A percentile compares a stretch with the other conserved stretches of the same genome.
phyloP scores from a whole-genome alignment of 202 grass and related monocot species.

The Zoysia matrella region DNA sequence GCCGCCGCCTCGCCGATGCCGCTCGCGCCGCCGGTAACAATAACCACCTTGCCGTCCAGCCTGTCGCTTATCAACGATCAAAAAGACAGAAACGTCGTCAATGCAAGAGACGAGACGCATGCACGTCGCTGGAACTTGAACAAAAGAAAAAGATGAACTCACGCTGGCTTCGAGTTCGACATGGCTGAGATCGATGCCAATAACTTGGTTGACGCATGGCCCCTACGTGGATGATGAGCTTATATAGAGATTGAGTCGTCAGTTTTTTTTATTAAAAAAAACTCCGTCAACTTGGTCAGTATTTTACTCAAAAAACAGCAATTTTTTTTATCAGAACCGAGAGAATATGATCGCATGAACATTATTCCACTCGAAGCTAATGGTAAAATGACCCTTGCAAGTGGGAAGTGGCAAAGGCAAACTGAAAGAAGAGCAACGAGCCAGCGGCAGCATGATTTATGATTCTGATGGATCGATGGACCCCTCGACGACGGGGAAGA shows the following conservation, averaged over 20 bases:
- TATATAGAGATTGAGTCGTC: conserved; percentile 16
- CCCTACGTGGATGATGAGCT: background rate
- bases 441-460: background rate
- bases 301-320: conserved; percentile 6
- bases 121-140: background rate
- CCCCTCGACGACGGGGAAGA: background rate
- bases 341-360: conserved; percentile 24
- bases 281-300: conserved; percentile 8
- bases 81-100: background rate
- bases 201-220: conserved; percentile 9
- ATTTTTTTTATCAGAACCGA: background rate
- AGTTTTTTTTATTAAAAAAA: background rate
- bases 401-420: background rate
- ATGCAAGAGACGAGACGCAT: background rate
- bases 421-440: background rate
- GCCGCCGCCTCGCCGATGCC: conserved; percentile 73
- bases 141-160: background rate
- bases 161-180: conserved; percentile 45
- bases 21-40: conserved; percentile 82
- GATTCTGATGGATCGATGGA: background rate
- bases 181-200: conserved; percentile 5
- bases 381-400: background rate
- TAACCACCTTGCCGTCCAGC: conserved; percentile 78
- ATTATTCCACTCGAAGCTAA: background rate
- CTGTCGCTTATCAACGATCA: conserved; percentile 20